Conservation (phyloP, 179 eudicot genomes). For the Spergularia azorica region DNA sequence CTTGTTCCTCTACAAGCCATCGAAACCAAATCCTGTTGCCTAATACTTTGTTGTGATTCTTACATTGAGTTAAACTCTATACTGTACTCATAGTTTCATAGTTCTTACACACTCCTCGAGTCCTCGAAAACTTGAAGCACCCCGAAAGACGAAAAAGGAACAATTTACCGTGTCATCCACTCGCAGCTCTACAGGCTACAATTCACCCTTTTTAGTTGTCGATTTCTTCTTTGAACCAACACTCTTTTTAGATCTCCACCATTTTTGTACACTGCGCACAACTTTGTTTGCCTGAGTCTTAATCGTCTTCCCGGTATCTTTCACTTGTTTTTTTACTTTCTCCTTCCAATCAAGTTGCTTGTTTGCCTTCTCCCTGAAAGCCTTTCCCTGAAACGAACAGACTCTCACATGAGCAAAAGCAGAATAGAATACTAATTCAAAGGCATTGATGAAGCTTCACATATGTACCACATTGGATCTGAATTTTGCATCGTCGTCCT, state of each 20-base stretch:
- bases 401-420: conserved; percentile 16
- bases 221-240: conserved; percentile 43
- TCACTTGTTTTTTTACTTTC: conserved; percentile 42
- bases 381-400: conserved; percentile 53
- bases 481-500: conserved; percentile 51
- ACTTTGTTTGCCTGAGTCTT: conserved; percentile 50
- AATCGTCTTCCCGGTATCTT: conserved; percentile 41
- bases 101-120: no score
- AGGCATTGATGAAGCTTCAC: neutral
- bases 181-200: conserved; percentile 31
- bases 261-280: conserved; percentile 41
- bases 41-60: no score
- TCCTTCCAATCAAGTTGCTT: conserved; percentile 70
- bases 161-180: neutral
- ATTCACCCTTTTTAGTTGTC: conserved; percentile 54
- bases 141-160: neutral
- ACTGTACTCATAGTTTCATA: no score
- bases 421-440: neutral
- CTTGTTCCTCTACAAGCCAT: no score
- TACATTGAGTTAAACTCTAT: no score
- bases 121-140: no score
- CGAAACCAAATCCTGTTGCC: no score
- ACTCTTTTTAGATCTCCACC: conserved; percentile 63
- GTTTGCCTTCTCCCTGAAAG: conserved; percentile 49
- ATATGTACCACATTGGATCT: conserved; percentile 70